Percentiles rank a stretch among this genome's conserved stretches.
phyloP scores from a whole-genome alignment of 192 early-diverging fungal genomes.

The Coemansia sp. region DNA sequence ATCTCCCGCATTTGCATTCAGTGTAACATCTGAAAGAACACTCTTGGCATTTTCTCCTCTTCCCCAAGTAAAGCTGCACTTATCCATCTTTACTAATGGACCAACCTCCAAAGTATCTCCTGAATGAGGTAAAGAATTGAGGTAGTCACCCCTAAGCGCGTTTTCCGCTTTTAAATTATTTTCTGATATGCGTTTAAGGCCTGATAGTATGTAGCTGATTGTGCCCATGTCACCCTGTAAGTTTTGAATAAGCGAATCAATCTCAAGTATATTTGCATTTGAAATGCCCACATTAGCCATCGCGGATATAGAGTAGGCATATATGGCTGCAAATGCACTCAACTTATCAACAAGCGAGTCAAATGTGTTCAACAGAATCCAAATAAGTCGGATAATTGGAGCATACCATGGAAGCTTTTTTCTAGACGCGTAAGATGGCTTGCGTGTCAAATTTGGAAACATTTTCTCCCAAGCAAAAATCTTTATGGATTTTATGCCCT shows the following conservation, averaged over 20 bases:
- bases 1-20: conserved; percentile 29
- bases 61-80: conserved; percentile 23
- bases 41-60: neutral
- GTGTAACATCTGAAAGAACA: conserved; percentile 12
- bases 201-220: too few relatives aligned
- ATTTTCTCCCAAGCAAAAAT: conserved; percentile 43
- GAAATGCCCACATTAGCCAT: too few relatives aligned
- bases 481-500: conserved; percentile 34
- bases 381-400: neutral
- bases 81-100: conserved; percentile 13
- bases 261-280: too few relatives aligned
- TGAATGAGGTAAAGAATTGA: conserved; percentile 17
- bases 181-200: neutral
- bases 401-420: conserved; percentile 28
- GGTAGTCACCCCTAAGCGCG: conserved; percentile 21
- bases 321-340: too few relatives aligned
- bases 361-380: too few relatives aligned
- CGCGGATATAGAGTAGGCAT: too few relatives aligned
- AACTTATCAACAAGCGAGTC: too few relatives aligned
- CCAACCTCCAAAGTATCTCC: neutral
- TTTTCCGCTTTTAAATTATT: conserved; percentile 18
- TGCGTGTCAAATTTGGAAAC: conserved; percentile 1
- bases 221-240: too few relatives aligned
- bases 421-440: too few relatives aligned
- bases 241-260: too few relatives aligned